A percentile compares a stretch with the other conserved stretches of the same genome.
phyloP scores from a whole-genome alignment of 2,329 filamentous ascomycete species.

The Aspergillus thermomutatus region DNA sequence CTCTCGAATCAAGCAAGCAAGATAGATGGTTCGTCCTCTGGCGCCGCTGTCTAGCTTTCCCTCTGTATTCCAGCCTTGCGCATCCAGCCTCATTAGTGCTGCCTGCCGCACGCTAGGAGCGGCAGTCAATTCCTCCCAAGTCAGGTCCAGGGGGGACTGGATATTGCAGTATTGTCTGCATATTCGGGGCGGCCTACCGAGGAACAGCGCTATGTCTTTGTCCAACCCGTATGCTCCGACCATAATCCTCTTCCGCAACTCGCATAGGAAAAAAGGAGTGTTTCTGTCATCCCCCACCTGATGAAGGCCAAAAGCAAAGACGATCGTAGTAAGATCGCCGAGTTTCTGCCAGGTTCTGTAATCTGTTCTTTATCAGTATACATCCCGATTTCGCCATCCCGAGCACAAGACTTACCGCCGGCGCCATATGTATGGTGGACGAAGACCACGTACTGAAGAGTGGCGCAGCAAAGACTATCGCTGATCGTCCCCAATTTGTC shows the following conservation, averaged over 20 bases:
- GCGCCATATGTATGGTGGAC: slow-evolving; percentile 11
- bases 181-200: slow-evolving; percentile 46
- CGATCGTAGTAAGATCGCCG: slow-evolving; percentile 42
- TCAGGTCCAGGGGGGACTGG: slow-evolving; percentile 18
- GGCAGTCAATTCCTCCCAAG: slow-evolving; percentile 15
- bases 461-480: slow-evolving; percentile 15
- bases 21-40: slow-evolving; percentile 5
- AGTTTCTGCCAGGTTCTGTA: slow-evolving; percentile 43
- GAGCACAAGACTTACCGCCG: slow-evolving; percentile 8
- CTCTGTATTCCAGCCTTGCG: slow-evolving; percentile 22
- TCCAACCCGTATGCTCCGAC: slow-evolving; percentile 42
- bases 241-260: slow-evolving; percentile 38
- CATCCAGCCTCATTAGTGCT: slow-evolving; percentile 11
- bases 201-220: slow-evolving; percentile 45
- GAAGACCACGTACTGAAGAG: slow-evolving; percentile 11
- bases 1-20: slow-evolving; percentile 16
- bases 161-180: slow-evolving; percentile 34
- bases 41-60: slow-evolving; percentile 9
- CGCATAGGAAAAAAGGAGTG: slow-evolving; percentile 33
- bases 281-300: slow-evolving; percentile 20
- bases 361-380: slow-evolving; percentile 22
- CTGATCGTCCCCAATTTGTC: slow-evolving; percentile 12
- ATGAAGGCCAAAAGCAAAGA: slow-evolving; percentile 46
- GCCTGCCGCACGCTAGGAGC: slow-evolving; percentile 8
- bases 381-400: neutral